A percentile compares a stretch with the other conserved stretches of the same genome.
phyloP scores from a whole-genome alignment of 1,284 basidiomycete genomes.

The Irpex sp. region DNA sequence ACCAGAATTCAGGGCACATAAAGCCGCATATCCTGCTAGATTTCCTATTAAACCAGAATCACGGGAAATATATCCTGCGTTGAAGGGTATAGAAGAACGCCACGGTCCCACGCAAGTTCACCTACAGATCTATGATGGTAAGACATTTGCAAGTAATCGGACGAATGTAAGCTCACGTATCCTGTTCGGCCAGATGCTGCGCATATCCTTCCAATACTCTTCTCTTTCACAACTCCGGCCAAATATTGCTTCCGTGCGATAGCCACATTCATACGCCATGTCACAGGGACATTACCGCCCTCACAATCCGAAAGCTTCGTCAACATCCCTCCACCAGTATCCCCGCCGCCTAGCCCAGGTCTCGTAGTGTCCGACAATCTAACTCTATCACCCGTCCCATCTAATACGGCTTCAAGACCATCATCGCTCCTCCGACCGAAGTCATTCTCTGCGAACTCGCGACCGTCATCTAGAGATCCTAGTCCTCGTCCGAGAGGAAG shows the following conservation, averaged over 20 bases:
- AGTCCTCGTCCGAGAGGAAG: background rate
- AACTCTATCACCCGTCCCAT: background rate
- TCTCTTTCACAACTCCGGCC: conserved; percentile 79
- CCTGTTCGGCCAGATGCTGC: conserved; percentile 52
- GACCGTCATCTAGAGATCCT: background rate
- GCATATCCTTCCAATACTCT: conserved; percentile 75
- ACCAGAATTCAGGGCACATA: conserved; percentile 70
- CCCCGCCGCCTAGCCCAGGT: conserved; percentile 11
- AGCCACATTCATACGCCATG: conserved; percentile 61
- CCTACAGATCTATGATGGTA: conserved; percentile 83
- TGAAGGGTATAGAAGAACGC: conserved; percentile 62
- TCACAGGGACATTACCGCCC: conserved; percentile 43
- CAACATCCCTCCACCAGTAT: conserved; percentile 10
- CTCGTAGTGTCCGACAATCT: background rate
- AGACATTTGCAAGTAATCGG: conserved; percentile 9
- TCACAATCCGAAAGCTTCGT: conserved; percentile 10
- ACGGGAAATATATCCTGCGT: conserved; percentile 58
- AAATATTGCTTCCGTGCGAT: conserved; percentile 78
- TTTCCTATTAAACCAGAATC: conserved; percentile 67
- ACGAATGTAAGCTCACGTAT: background rate
- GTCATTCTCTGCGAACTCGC: background rate
- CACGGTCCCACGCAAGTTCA: conserved; percentile 83
- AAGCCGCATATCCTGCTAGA: conserved; percentile 79
- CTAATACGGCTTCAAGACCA: background rate
- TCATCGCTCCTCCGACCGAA: background rate